Evolutionary conservation across 495 filamentous ascomycete genomes (phyloP), one percentile per base, ranked within the genome.

Genomic region (Cladorrhinum samala): DNA sequence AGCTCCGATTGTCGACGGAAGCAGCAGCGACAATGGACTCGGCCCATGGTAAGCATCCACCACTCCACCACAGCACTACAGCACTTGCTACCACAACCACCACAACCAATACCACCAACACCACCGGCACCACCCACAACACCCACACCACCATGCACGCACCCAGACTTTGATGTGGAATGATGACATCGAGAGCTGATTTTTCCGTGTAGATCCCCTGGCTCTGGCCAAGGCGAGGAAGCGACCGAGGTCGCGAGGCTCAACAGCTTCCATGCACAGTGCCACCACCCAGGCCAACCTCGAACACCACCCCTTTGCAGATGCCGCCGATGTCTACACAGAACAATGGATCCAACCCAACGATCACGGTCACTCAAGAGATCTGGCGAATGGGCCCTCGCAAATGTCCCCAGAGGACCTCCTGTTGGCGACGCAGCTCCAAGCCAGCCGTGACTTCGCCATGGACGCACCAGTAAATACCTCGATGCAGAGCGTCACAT

Each of bases 241-340:
- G 62, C 80, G 87, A 41, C 79, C 87, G 49, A 74, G 82, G 27
- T 95, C 90, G 24, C 77, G 88, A 70, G 89, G 86, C 37, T 96
- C 90, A 41, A 93, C 89, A 3, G 83, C 88, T n/a, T 92, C 88
- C 48, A 80, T 84, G 13, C 86, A 84, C 55, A 90, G 84, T 57
- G 78, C 75, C 62, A 75, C 78, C 6, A 86, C 84, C 27, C 86
- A 87, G 56, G 77, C 85, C 42, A 79, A 78, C 38, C 73, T 86
- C 23, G 83, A 87, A 37, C 81, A 83, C 30, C 81, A 83, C 33
- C 58, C 53, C 50, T 78, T 82, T 56, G 64, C 77, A 30, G 62
- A 74, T 54, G 76, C 77, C 33, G 62, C 76, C 16, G 75, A 74
- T 33, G 75, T 78, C 54, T 74, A 81, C 57, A 60, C 73, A n/a